Base-by-base conservation (phyloP, 2,329 filamentous ascomycete genomes). In the Tricladium varicosporioides region DNA sequence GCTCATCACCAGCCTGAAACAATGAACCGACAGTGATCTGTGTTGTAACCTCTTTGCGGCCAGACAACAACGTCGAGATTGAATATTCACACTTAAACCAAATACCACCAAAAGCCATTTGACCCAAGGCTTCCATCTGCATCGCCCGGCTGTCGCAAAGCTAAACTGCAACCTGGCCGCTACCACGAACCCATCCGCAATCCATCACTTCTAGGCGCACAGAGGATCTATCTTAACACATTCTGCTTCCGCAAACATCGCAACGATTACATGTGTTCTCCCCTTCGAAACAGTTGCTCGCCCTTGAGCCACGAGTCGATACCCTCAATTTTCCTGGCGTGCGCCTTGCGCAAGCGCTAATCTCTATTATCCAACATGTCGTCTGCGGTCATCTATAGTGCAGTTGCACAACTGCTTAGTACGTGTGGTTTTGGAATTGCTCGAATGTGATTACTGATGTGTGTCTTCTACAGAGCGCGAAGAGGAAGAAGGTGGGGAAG, bases 391-490 rank as follows among this genome's bases (percentile, higher is more conserved):
- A 67, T 61, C 32, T 64, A 59, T 49, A 61, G 67, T 5, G 65
- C 65, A 51, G 66, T 66, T 10, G n/a, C 36, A 51, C 67, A 71
- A 64, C 63, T 72, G 32, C 60, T 72, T 44, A 71, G 71, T 73
- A 70, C 45, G 68, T 61, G 56, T 36, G 27, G 27, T n/a, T 18
- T 31, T 19, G 16, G 5, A 2, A 46, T 22, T 18, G 48, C n/a
- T 40, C 48, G 48, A 49, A 27, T 4, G 7, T 59, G 49, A n/a
- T 48, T 53, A 57, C 65, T 69, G 60, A 69, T 48, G 13, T 33
- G 27, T 13, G 14, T 57, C 46, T 2, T 16, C 51, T 49, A 31
- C 58, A 71, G 69, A 63, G 52, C 63, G 69, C 53, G 63, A 61
- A 44, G 54, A 64, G 15, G 69, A 70, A 54, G 69, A 67, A 49